Base-by-base conservation (phyloP, 495 filamentous ascomycete genomes). In the Aspergillus hancockii region DNA sequence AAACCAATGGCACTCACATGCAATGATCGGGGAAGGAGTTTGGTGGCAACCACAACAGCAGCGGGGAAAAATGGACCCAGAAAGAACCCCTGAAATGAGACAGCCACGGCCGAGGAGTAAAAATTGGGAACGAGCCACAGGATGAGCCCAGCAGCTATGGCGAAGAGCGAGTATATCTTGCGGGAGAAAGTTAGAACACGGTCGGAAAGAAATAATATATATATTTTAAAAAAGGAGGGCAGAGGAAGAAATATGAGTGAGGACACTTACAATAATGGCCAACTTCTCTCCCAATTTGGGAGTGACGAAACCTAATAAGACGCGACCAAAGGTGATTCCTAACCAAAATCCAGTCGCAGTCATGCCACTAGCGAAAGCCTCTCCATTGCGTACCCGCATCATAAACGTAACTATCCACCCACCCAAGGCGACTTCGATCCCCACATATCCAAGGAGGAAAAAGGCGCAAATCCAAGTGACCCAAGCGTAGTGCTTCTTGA, bases 1-100 rank as follows among this genome's bases (percentile, higher is more conserved):
- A 95, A 95, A 0, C 92, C 91, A 51, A 96, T 89, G 0, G 89
- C 86, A 54, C 81, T 84, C 34, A 96, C 90, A 67, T 96, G 92
- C 16, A 92, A 77, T 58, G 90, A 84, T 25, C 76, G 77, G 3
- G 92, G 91, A 8, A 96, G 80, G 2, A 95, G 79, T 69, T 92
- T 94, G 0, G 90, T 91, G n/a, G 88, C 83, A 21, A 85, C 87
- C 12, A 93, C 84, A 14, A 96, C 82, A 14, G 84, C 89, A 3
- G 88, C 90, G 0, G 92, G 92, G 72, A 94, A 85, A 14, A 84
- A 61, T 8, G 81, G 82, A 0, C 83, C 86, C 0, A 86, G 71
- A 68, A 92, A 90, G 77, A 93, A 90, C 3, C 90, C 90, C 18
- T 89, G 79, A 8, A 91, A 68, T 18, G 83, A 78, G 36, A 91